phyloP scores from a whole-genome alignment of 257 asterid species.

The Capsicum rhomboideum region DNA sequence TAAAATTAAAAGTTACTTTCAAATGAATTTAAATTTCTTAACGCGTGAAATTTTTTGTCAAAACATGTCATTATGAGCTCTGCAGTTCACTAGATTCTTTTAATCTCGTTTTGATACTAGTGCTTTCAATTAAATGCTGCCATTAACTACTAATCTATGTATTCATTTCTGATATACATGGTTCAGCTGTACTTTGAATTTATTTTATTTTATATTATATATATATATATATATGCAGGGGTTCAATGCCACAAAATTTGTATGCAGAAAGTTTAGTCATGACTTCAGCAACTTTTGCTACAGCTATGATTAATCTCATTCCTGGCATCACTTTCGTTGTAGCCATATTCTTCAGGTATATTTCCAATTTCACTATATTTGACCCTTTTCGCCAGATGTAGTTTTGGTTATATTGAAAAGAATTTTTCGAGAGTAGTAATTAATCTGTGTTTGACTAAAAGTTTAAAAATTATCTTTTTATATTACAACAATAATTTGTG shows the following conservation, averaged over 20 bases:
- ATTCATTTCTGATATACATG: background rate
- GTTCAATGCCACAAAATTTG: conserved; percentile 40
- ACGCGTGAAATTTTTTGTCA: background rate
- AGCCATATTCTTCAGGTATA: conserved; percentile 36
- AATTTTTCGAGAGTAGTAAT: too few relatives aligned
- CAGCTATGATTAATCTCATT: conserved; percentile 35
- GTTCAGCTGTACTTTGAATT: background rate
- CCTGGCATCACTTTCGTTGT: conserved; percentile 45
- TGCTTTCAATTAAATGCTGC: background rate
- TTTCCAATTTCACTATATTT: background rate
- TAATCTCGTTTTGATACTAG: background rate
- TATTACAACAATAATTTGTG: too few relatives aligned
- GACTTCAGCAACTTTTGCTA: conserved; percentile 45
- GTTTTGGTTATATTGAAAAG: too few relatives aligned
- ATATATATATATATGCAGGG: conserved; percentile 20
- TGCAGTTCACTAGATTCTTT: background rate
- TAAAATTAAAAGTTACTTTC: background rate
- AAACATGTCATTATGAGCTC: background rate
- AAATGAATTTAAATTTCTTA: background rate
- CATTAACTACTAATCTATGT: background rate
- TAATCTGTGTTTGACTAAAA: too few relatives aligned
- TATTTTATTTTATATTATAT: background rate
- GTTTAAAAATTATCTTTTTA: too few relatives aligned
- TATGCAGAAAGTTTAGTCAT: conserved; percentile 34
- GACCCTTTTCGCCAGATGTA: background rate